These are phyloP conservation scores for Salix koriyanagi DNA, from an alignment of 345 rosid species.

Conservation along the genomic window DNA sequence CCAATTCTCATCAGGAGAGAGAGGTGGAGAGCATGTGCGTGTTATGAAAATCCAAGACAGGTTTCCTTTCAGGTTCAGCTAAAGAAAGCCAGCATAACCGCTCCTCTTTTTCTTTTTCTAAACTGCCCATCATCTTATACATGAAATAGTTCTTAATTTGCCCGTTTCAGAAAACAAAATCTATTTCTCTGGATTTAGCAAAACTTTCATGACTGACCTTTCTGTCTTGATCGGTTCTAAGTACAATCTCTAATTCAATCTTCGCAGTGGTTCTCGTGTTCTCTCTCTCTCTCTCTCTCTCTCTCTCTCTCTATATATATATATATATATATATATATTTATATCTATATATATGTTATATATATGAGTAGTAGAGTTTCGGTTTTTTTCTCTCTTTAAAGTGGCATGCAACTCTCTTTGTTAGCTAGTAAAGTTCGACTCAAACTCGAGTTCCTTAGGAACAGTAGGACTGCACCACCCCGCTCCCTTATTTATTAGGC, in stretches of 20 bases:
- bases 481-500: conserved; percentile 54
- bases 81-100: conserved; percentile 15
- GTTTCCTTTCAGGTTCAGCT: conserved; percentile 15
- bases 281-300: no score
- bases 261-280: neutral
- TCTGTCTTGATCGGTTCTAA: neutral
- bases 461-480: conserved; percentile 15
- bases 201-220: conserved; percentile 20
- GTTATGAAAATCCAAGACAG: no score
- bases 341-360: no score
- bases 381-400: neutral
- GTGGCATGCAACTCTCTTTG: no score
- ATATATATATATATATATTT: no score
- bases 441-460: no score
- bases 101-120: conserved; percentile 13
- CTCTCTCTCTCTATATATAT: neutral
- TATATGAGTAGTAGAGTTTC: neutral
- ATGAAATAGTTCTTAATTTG: neutral
- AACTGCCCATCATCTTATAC: conserved; percentile 23
- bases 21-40: no score
- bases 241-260: neutral
- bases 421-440: no score
- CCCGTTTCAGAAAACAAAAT: neutral
- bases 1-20: no score
- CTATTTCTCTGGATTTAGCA: conserved; percentile 8